Conservation (phyloP, 2,329 filamentous ascomycete species). For the Beauveria sp. region DNA sequence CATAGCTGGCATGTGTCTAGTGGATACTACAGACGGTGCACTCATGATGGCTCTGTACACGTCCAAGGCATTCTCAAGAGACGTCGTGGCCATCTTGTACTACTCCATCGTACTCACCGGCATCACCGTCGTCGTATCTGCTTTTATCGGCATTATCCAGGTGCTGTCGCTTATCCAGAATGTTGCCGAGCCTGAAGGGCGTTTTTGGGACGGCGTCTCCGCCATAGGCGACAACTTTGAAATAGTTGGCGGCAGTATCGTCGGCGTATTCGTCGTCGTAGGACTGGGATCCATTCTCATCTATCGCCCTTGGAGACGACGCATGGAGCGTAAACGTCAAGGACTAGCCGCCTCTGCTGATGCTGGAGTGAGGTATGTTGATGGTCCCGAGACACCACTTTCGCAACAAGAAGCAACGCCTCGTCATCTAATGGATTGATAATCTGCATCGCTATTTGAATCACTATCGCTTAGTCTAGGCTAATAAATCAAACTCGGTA, state of each 20-base stretch:
- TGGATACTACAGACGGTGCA: slow-evolving; percentile 88
- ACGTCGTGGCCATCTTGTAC: slow-evolving; percentile 85
- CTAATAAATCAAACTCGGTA: neutral
- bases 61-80: slow-evolving; percentile 66
- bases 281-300: slow-evolving; percentile 65
- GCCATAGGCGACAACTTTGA: slow-evolving; percentile 74
- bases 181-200: slow-evolving; percentile 62
- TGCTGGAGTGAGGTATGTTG: neutral
- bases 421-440: slow-evolving; percentile 9
- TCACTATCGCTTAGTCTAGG: neutral
- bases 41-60: slow-evolving; percentile 95
- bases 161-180: slow-evolving; percentile 71
- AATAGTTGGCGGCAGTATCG: slow-evolving; percentile 79
- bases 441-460: neutral
- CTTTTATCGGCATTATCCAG: slow-evolving; percentile 81
- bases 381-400: slow-evolving; percentile 6
- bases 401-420: slow-evolving; percentile 1
- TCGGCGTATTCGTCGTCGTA: slow-evolving; percentile 72
- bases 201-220: slow-evolving; percentile 87
- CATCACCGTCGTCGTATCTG: slow-evolving; percentile 75
- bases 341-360: slow-evolving; percentile 7
- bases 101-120: slow-evolving; percentile 84
- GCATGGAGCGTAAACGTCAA: slow-evolving; percentile 24
- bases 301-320: slow-evolving; percentile 70
- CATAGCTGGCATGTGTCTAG: slow-evolving; percentile 84